Evolutionary conservation across 179 eudicot genomes (phyloP).

Genomic region (Patellifolia procumbens): DNA sequence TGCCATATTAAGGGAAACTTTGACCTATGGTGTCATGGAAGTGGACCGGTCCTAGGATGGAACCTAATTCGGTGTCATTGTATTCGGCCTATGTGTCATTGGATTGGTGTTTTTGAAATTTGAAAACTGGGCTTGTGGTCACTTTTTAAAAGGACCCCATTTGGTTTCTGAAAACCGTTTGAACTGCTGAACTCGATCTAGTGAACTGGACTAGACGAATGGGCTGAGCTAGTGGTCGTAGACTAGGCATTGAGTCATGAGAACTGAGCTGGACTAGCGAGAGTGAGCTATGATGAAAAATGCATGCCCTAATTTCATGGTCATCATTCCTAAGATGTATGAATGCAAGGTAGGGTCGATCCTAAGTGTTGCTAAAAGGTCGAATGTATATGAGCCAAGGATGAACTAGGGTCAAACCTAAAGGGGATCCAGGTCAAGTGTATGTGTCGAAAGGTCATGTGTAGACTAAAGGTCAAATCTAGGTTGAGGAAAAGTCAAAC

Average conservation of each 20-base stretch:
- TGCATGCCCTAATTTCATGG: background rate
- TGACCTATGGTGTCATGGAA: too few species aligned
- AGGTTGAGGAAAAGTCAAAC: background rate
- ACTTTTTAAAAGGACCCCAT: background rate
- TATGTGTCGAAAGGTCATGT: background rate
- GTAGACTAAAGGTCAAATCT: background rate
- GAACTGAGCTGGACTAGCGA: background rate
- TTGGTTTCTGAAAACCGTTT: background rate
- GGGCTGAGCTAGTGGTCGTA: background rate
- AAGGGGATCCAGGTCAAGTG: background rate
- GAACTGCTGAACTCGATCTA: background rate
- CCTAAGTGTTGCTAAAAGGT: background rate
- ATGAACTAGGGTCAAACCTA: background rate
- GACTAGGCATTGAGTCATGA: background rate
- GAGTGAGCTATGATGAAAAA: background rate
- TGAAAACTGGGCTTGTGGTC: background rate
- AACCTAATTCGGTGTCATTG: background rate
- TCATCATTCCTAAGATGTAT: too few species aligned
- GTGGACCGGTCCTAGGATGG: background rate
- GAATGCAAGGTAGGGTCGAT: background rate
- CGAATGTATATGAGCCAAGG: background rate
- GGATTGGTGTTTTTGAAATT: background rate
- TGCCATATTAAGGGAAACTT: too few species aligned
- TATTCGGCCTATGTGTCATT: background rate
- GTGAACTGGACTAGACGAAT: background rate